Evolutionary conservation across 1,139 yeast genomes (phyloP), one percentile per base, ranked within the genome.

Genomic region (Saccharomyces pastorianus): DNA sequence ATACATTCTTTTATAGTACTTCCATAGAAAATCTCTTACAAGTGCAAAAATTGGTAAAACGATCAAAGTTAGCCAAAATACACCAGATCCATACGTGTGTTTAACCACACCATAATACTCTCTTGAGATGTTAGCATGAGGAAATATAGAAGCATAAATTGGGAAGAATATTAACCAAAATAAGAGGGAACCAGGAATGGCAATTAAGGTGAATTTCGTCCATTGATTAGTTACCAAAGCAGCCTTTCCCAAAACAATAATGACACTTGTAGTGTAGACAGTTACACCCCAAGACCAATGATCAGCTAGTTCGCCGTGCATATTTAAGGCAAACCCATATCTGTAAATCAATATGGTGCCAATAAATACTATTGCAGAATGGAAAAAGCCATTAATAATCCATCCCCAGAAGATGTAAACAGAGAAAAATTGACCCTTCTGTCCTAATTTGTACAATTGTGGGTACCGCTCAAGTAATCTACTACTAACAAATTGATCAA

Each of bases 271-370:
- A 0, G 99, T 88, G 70, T 85, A 95, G 6, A 90, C 75, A 1
- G 96, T 88, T 13, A 93, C 87, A 54, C 99, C 99, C 93, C 96
- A 89, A 1, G 87, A 76, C 98, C 99, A 93, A 66, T 89, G 93
- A 67, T 90, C 93, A 2, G 88, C 86, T n/a, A 83, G 74, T 55
- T 76, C 74, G 2, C 99, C 99, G 62, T 76, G 75, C 58, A 61
- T 62, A 1, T 83, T 71, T 50, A 88, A 74, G 38, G 82, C 82
- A 63, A 83, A 79, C 31, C 95, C 93, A 65, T 80, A 79, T 55
- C 78, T 73, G 69, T 85, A 90, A 48, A 91, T 84, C 62, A 82
- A 79, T 55, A 79, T 78, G 9, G 89, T 78, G 44, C 95, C 85
- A 48, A 91, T 73, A 70, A 85, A 95, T 14, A 90, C 84, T 9